These are phyloP conservation scores for Sclerotinia nivalis DNA, from an alignment of 2,329 filamentous ascomycete species.

Conservation along the genomic window DNA sequence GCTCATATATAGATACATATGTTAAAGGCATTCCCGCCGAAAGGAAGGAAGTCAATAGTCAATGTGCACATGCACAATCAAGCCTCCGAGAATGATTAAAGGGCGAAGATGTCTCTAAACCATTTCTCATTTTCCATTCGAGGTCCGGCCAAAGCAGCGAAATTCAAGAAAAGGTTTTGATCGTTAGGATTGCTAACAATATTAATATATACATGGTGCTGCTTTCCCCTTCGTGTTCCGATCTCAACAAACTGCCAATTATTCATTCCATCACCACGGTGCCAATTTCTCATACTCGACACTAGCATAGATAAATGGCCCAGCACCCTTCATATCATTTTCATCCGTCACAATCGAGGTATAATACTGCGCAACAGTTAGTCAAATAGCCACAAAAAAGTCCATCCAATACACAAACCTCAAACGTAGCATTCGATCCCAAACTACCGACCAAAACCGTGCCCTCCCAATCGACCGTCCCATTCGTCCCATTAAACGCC, in stretches of 20 bases:
- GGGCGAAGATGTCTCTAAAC: no score
- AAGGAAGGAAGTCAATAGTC: background rate
- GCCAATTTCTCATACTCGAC: constrained; percentile 30
- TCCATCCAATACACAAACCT: constrained; percentile 27
- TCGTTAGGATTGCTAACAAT: no score
- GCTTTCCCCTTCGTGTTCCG: no score
- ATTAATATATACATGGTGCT: no score
- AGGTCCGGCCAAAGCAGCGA: no score
- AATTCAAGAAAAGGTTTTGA: no score
- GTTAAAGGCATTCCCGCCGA: no score
- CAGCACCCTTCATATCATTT: constrained; percentile 36
- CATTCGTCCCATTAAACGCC: constrained; percentile 22
- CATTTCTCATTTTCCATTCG: no score
- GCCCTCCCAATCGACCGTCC: constrained; percentile 33
- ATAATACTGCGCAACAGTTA: constrained; percentile 31
- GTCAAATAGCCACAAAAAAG: background rate
- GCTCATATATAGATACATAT: background rate
- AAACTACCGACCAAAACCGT: constrained; percentile 34
- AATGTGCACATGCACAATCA: background rate
- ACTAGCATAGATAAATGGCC: constrained; percentile 35
- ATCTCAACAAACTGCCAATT: no score
- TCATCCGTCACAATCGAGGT: constrained; percentile 27
- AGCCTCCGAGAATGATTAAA: no score
- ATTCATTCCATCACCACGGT: background rate
- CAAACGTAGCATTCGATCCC: constrained; percentile 30